Percentiles rank a stretch among this genome's conserved stretches.
phyloP scores from a whole-genome alignment of 257 asterid species.

The Lithospermum erythrorhizon region DNA sequence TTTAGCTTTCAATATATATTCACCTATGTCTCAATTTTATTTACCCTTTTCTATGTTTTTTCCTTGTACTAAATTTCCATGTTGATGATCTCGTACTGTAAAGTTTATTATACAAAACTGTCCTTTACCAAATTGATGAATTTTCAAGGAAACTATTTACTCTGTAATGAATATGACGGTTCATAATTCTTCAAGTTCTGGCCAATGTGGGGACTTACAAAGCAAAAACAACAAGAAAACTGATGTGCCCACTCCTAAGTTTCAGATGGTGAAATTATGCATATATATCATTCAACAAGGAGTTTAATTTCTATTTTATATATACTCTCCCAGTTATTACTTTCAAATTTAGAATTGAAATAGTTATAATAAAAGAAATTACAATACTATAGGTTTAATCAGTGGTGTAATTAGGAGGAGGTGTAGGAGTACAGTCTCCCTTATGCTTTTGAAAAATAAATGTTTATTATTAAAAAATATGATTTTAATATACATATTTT shows the following conservation, averaged over 20 bases:
- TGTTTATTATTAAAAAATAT: no score
- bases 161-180: neutral
- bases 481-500: no score
- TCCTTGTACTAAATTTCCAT: neutral
- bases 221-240: neutral
- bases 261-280: no score
- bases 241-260: neutral
- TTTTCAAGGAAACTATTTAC: neutral
- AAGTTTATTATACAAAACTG: neutral
- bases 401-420: no score
- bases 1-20: neutral
- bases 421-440: no score
- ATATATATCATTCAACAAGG: no score
- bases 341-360: no score
- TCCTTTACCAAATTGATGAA: neutral
- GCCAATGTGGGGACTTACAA: neutral
- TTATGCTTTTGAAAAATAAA: no score
- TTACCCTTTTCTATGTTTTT: neutral
- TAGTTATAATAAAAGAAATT: no score
- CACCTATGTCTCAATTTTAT: neutral
- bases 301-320: no score
- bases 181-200: neutral
- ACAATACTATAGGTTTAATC: no score
- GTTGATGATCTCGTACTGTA: neutral
- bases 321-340: no score